These are phyloP conservation scores for Isatis lusitanica DNA, from an alignment of 441 rosid species.

Conservation along the genomic window DNA sequence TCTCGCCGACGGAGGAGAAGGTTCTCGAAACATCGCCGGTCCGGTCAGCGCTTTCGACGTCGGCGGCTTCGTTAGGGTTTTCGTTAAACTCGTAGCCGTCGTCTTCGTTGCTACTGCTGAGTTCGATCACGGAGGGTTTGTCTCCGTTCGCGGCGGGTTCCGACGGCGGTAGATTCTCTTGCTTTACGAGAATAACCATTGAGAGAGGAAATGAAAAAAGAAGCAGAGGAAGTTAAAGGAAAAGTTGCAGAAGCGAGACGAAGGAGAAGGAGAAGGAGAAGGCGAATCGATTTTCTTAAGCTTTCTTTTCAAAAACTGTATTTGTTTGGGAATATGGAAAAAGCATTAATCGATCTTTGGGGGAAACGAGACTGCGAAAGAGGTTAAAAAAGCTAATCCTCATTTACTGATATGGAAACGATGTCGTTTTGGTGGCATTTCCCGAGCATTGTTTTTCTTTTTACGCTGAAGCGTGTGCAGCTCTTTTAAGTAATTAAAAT, in stretches of 20 bases:
- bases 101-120: constrained; percentile 50
- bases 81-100: constrained; percentile 35
- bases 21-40: neutral
- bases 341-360: neutral
- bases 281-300: neutral
- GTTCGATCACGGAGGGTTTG: constrained; percentile 40
- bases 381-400: neutral
- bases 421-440: neutral
- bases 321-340: neutral
- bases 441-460: no score
- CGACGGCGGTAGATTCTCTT: constrained; percentile 28
- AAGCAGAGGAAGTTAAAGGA: neutral
- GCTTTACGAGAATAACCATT: constrained; percentile 45
- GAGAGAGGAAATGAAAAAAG: neutral
- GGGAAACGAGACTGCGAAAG: neutral
- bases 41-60: neutral
- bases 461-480: no score
- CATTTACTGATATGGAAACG: neutral
- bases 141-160: neutral
- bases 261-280: neutral
- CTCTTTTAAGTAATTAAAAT: neutral
- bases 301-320: neutral
- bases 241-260: neutral
- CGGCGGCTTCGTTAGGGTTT: constrained; percentile 28
- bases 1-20: constrained; percentile 1